A percentile compares a stretch with the other conserved stretches of the same genome.
These are phyloP conservation scores for Suaeda aralocaspica DNA, from an alignment of 148 eudicot genomes.

Conservation along the genomic window DNA sequence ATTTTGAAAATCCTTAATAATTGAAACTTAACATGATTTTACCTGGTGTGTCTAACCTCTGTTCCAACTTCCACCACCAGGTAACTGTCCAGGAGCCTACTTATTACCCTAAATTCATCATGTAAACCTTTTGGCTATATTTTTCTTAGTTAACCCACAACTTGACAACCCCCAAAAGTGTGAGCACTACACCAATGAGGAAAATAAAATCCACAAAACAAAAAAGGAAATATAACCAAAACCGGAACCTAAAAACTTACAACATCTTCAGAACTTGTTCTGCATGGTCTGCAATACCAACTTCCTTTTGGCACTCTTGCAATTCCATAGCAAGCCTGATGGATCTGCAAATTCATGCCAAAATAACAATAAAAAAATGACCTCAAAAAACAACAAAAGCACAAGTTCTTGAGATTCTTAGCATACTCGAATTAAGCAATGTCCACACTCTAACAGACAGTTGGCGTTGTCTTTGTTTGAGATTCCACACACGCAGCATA, in stretches of 20 bases:
- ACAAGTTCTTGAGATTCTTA: neutral
- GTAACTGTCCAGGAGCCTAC: too few relatives aligned
- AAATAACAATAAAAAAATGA: constrained; percentile 8
- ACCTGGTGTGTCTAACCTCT: too few relatives aligned
- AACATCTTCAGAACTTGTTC: constrained; percentile 40
- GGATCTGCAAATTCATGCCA: constrained; percentile 34
- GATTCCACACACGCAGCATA: constrained; percentile 56
- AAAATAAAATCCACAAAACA: neutral
- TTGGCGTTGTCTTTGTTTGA: constrained; percentile 38
- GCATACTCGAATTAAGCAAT: constrained; percentile 45
- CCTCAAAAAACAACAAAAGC: constrained; percentile 7
- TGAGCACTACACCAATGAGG: too few relatives aligned
- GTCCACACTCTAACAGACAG: constrained; percentile 45
- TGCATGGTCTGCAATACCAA: constrained; percentile 59
- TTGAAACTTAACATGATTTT: too few relatives aligned
- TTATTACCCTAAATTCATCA: too few relatives aligned
- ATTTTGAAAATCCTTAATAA: too few relatives aligned
- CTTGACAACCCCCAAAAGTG: too few relatives aligned
- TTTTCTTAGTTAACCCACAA: too few relatives aligned
- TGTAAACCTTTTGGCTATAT: too few relatives aligned
- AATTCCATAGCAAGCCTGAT: constrained; percentile 64
- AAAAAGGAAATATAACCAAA: neutral
- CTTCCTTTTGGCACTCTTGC: constrained; percentile 46
- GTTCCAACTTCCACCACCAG: too few relatives aligned
- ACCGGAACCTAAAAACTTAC: constrained; percentile 38